Percentiles rank a stretch among this genome's conserved stretches.
These are phyloP conservation scores for Vanderwaltozyma tropicalis DNA, from an alignment of 805 yeast species.

Conservation along the genomic window DNA sequence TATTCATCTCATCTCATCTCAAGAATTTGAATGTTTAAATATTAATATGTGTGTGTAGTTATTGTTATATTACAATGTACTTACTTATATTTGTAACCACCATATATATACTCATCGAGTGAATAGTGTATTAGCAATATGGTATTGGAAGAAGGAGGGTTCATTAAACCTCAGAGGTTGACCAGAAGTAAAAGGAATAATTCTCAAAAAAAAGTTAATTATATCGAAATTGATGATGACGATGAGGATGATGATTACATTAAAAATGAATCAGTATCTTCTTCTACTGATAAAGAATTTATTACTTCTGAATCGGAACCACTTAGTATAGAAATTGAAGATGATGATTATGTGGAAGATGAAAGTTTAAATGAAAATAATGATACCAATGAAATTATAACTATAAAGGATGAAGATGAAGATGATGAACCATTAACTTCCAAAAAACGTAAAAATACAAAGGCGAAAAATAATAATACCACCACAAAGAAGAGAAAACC, in stretches of 20 bases:
- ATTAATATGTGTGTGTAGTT: too few species aligned
- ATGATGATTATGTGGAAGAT: constrained; percentile 15
- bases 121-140: too few species aligned
- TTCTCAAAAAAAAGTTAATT: constrained; percentile 28
- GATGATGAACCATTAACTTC: constrained; percentile 14
- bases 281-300: too few species aligned
- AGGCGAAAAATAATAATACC: constrained; percentile 6
- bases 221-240: constrained; percentile 26
- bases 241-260: constrained; percentile 1
- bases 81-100: too few species aligned
- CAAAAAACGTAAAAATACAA: constrained; percentile 12
- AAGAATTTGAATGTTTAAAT: too few species aligned
- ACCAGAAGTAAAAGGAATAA: constrained; percentile 21
- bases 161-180: constrained; percentile 13
- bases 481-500: constrained; percentile 13
- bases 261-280: too few species aligned
- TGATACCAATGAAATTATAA: too few species aligned
- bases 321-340: constrained; percentile 19
- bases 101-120: too few species aligned
- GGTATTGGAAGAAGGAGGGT: constrained; percentile 24
- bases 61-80: too few species aligned
- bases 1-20: too few species aligned
- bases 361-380: constrained; percentile 20
- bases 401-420: too few species aligned
- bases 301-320: neutral